These are phyloP conservation scores for Macaranga tanarius DNA, from an alignment of 441 rosid genomes.

Conservation along the genomic window DNA sequence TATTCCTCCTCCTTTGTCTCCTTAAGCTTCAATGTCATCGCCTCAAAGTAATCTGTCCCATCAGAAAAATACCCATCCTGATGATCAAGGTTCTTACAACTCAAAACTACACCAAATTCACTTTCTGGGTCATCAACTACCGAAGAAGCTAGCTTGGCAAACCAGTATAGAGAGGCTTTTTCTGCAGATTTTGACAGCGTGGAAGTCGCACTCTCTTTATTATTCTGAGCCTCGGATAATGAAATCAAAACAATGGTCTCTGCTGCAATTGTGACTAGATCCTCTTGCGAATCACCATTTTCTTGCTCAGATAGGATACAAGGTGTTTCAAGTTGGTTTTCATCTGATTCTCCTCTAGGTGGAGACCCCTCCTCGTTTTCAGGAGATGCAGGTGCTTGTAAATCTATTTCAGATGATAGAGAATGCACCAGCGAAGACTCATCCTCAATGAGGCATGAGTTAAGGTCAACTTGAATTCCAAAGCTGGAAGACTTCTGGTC, in stretches of 20 bases:
- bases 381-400: constrained; percentile 42
- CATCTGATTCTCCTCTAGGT: constrained; percentile 40
- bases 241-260: constrained; percentile 60
- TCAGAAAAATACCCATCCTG: constrained; percentile 16
- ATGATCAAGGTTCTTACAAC: constrained; percentile 22
- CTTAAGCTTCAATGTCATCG: constrained; percentile 47
- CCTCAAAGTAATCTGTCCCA: constrained; percentile 54
- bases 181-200: constrained; percentile 21
- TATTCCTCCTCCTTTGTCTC: constrained; percentile 45
- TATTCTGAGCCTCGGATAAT: constrained; percentile 29
- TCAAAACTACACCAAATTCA: constrained; percentile 33
- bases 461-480: constrained; percentile 35
- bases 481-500: constrained; percentile 16
- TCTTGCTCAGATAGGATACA: constrained; percentile 27
- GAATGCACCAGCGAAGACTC: constrained; percentile 26
- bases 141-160: constrained; percentile 50
- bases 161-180: constrained; percentile 45
- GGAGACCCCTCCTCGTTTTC: constrained; percentile 45
- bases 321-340: constrained; percentile 39
- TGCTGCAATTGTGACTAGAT: constrained; percentile 42
- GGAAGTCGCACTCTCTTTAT: constrained; percentile 22
- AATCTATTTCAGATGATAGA: constrained; percentile 25
- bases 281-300: constrained; percentile 25
- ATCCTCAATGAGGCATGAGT: constrained; percentile 33
- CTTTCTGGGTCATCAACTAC: constrained; percentile 35